A percentile compares a stretch with the other conserved stretches of the same genome.
Evolutionary conservation across 176 grass and related monocot species (phyloP).

Genomic region (Metroxylon sagu): DNA sequence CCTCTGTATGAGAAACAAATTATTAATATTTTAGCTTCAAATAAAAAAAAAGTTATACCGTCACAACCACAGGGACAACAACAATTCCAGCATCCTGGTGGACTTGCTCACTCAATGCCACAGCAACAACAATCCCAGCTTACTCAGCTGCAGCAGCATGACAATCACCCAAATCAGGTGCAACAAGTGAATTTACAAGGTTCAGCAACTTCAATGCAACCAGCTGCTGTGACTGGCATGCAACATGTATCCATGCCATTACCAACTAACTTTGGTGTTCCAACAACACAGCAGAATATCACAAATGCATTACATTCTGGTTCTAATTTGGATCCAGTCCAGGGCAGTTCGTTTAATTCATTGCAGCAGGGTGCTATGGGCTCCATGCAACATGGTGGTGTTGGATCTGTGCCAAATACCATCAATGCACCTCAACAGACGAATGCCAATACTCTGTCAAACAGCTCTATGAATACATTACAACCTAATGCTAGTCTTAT

Average conservation of each 20-base stretch:
- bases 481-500: constrained; percentile 49
- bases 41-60: constrained; percentile 38
- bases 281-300: constrained; percentile 55
- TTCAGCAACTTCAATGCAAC: constrained; percentile 38
- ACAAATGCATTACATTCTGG: constrained; percentile 42
- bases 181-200: constrained; percentile 47
- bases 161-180: constrained; percentile 50
- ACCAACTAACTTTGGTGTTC: constrained; percentile 53
- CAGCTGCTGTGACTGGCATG: constrained; percentile 31
- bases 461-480: constrained; percentile 44
- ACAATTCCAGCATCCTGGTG: constrained; percentile 39
- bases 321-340: constrained; percentile 43
- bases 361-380: constrained; percentile 53
- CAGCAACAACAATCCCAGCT: constrained; percentile 49
- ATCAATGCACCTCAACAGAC: constrained; percentile 36
- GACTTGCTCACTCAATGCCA: constrained; percentile 36
- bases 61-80: constrained; percentile 36
- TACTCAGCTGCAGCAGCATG: constrained; percentile 40
- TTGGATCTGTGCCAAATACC: not conserved
- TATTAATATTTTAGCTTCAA: constrained; percentile 33
- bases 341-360: constrained; percentile 52
- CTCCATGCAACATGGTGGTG: constrained; percentile 20
- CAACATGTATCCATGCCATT: constrained; percentile 52
- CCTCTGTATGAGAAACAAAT: constrained; percentile 60
- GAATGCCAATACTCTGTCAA: constrained; percentile 45